phyloP scores from a whole-genome alignment of 768 basidiomycete genomes.

The Tulasnella sp. region DNA sequence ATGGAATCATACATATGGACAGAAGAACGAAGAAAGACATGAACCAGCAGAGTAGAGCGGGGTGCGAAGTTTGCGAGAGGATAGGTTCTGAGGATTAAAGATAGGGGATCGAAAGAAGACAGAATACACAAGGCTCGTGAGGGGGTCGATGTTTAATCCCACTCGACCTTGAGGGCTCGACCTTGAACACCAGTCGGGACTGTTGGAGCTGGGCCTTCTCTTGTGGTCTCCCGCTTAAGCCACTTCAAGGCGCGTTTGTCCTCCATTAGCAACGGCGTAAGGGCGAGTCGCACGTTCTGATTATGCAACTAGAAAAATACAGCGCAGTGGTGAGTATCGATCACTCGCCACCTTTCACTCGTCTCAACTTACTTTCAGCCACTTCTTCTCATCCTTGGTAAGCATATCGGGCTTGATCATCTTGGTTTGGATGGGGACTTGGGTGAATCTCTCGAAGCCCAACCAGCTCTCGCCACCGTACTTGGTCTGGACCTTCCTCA shows the following conservation, averaged over 20 bases:
- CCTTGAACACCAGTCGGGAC: slow-evolving; percentile 18
- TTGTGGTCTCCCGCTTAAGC: slow-evolving; percentile 23
- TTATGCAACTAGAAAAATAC: slow-evolving; percentile 24
- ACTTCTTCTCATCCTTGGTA: slow-evolving; percentile 55
- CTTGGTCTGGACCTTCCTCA: slow-evolving; percentile 50
- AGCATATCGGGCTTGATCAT: slow-evolving; percentile 49
- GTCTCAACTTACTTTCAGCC: slow-evolving; percentile 44
- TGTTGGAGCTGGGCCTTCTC: slow-evolving; percentile 16
- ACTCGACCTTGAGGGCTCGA: slow-evolving; percentile 23
- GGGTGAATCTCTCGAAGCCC: slow-evolving; percentile 83
- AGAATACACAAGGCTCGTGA: neutral
- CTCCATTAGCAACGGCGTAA: slow-evolving; percentile 21
- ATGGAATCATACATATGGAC: neutral
- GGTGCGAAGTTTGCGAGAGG: neutral
- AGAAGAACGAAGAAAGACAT: slow-evolving; percentile 11
- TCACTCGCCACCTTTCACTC: neutral
- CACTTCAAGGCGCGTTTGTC: slow-evolving; percentile 29
- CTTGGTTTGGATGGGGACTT: slow-evolving; percentile 29
- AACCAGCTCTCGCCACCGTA: slow-evolving; percentile 51
- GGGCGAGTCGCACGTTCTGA: slow-evolving; percentile 12
- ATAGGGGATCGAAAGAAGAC: neutral
- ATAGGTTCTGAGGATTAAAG: neutral
- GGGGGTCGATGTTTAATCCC: slow-evolving; percentile 16
- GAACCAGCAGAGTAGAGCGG: neutral
- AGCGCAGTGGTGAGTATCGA: neutral